phyloP scores from a whole-genome alignment of 192 early-diverging fungal genomes.

The Powellomyces hirtus region DNA sequence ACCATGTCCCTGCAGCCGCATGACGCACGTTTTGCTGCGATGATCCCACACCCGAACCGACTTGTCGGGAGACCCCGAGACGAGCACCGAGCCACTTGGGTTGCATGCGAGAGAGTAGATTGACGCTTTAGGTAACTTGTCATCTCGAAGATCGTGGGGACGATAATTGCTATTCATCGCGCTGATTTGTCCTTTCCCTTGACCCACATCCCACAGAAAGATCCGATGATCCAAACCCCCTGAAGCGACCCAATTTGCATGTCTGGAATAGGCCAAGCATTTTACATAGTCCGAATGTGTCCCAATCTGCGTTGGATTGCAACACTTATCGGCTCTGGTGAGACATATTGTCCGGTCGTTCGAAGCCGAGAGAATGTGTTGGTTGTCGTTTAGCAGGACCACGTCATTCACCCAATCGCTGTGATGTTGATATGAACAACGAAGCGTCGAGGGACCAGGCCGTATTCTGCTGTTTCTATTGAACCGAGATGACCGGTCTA shows the following conservation, averaged over 20 bases:
- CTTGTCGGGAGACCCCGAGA: constrained; percentile 93
- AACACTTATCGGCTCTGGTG: constrained; percentile 37
- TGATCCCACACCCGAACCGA: constrained; percentile 90
- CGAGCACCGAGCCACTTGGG: constrained; percentile 72
- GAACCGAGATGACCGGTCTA: too few species aligned
- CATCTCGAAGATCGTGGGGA: not conserved
- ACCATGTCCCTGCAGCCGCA: constrained; percentile 87
- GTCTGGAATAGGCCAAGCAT: constrained; percentile 73
- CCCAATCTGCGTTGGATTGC: constrained; percentile 56
- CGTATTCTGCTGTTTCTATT: too few species aligned
- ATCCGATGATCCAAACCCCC: constrained; percentile 89
- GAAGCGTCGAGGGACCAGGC: too few species aligned
- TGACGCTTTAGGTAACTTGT: constrained; percentile 42
- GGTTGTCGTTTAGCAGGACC: constrained; percentile 64
- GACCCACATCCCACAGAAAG: constrained; percentile 84
- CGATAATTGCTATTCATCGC: too few species aligned
- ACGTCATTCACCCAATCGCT: constrained; percentile 98
- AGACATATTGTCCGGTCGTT: constrained; percentile 86
- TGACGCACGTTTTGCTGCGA: constrained; percentile 60
- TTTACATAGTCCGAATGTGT: constrained; percentile 92
- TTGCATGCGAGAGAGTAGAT: constrained; percentile 89
- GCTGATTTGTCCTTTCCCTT: too few species aligned
- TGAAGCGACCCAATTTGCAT: constrained; percentile 76
- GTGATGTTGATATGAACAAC: constrained; percentile 74
- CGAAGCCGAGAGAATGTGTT: constrained; percentile 73